These are phyloP conservation scores for Aciculosporium take DNA, from an alignment of 2,329 filamentous ascomycete species.

Conservation along the genomic window DNA sequence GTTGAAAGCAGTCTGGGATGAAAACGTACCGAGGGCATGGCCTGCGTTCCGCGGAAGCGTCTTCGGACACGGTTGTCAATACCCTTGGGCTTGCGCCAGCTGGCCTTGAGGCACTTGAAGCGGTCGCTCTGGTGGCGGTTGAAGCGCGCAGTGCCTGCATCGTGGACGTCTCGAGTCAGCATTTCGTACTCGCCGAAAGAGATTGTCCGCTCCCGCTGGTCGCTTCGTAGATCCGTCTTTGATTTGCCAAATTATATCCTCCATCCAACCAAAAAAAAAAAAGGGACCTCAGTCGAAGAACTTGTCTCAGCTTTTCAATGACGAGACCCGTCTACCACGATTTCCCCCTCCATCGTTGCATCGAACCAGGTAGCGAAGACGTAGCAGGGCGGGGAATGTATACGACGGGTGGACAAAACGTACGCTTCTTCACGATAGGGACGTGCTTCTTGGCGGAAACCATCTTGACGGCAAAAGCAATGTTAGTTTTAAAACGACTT, in stretches of 20 bases:
- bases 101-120: slow-evolving; percentile 80
- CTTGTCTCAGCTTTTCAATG: no score
- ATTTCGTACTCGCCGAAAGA: slow-evolving; percentile 7
- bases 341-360: no score
- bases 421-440: slow-evolving; percentile 99
- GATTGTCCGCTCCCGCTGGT: neutral
- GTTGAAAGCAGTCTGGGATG: neutral
- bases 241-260: neutral
- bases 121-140: slow-evolving; percentile 93
- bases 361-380: no score
- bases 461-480: slow-evolving; percentile 47
- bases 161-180: slow-evolving; percentile 24
- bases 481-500: slow-evolving; percentile 16
- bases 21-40: slow-evolving; percentile 89
- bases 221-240: neutral
- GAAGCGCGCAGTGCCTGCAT: slow-evolving; percentile 79
- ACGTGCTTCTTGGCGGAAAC: slow-evolving; percentile 98
- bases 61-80: slow-evolving; percentile 97
- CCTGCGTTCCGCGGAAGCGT: slow-evolving; percentile 89
- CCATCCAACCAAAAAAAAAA: no score
- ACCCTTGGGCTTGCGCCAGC: slow-evolving; percentile 99
- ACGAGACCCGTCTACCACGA: no score
- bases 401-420: slow-evolving; percentile 29
- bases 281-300: no score
- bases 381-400: neutral